phyloP scores from a whole-genome alignment of 768 basidiomycete species.

The Termitomyces sp. region DNA sequence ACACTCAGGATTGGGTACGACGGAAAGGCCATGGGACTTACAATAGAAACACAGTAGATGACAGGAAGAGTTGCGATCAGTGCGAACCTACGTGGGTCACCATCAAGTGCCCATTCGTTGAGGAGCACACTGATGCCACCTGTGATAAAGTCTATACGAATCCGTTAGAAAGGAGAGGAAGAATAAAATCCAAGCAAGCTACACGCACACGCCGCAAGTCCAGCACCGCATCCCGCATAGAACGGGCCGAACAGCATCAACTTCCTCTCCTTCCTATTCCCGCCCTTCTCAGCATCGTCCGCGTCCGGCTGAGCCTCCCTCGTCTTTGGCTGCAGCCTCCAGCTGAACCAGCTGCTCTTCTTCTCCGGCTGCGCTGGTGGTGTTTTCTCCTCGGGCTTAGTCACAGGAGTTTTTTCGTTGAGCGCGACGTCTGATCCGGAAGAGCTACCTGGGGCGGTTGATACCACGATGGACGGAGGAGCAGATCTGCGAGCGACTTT shows the following conservation, averaged over 20 bases:
- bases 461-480: slow-evolving; percentile 2
- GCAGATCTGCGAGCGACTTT: slow-evolving; percentile 17
- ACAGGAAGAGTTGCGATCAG: slow-evolving; percentile 62
- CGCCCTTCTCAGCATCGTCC: slow-evolving; percentile 35
- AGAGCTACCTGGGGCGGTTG: slow-evolving; percentile 4
- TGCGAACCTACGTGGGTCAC: slow-evolving; percentile 53
- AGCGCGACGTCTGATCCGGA: slow-evolving; percentile 22
- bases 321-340: slow-evolving; percentile 33
- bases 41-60: slow-evolving; percentile 72
- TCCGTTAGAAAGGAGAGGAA: not conserved
- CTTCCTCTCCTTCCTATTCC: slow-evolving; percentile 33
- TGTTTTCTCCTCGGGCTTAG: slow-evolving; percentile 12
- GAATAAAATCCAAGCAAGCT: not conserved
- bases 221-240: slow-evolving; percentile 65
- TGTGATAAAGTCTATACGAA: slow-evolving; percentile 46
- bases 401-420: slow-evolving; percentile 28
- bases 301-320: not conserved
- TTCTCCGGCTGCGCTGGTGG: slow-evolving; percentile 2
- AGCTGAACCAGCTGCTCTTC: slow-evolving; percentile 36
- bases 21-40: slow-evolving; percentile 26
- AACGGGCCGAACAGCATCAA: slow-evolving; percentile 59
- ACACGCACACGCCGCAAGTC: slow-evolving; percentile 52
- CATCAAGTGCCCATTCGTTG: slow-evolving; percentile 65
- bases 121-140: slow-evolving; percentile 55
- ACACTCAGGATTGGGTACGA: not conserved